Base-by-base conservation (phyloP, 441 rosid species). In the Arabidopsis lyrata region DNA sequence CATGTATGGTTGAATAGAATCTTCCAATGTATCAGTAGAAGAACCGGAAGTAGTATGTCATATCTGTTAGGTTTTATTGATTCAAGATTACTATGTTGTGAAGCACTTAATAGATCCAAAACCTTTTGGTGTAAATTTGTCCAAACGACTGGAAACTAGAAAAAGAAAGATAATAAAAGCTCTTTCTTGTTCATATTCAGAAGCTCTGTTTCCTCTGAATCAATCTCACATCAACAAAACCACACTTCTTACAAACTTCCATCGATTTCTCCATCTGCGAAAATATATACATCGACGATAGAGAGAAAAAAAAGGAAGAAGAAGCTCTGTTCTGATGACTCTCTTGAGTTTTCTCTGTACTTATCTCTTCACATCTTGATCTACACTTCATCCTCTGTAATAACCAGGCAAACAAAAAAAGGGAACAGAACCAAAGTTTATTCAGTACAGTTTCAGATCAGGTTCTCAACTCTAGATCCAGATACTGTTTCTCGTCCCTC, bases 241-340 rank as follows among this genome's bases (percentile, higher is more conserved):
- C 55, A 38, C 36, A 50, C 42, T 32, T 36, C 61, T 48, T 64
- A 57, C 72, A 70, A 63, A 63, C 80, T 70, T 70, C 80, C 34
- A 70, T 49, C 14, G 50, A 66, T 50, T 42, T 71, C 73, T 64
- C 76, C 10, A 70, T 66, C 73, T 65, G 34, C 63, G 67, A 71
- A 77, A 72, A 71, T 71, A 77, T 77, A 45, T 72, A 77, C 79
- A 75, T 75, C 68, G 56, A 32, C n/a, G 68, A 75, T 75, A 34
- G 57, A 75, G 68, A 38, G 11, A 54, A 36, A 59, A 60, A 63
- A 47, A 39, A 34, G 8, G 22, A 67, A 39, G 52, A 41, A 50
- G 38, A 75, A 56, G 71, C 45, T 63, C 5, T 56, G 48, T 45
- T 69, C 52, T 61, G 13, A 41, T 66, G 78, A 8, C 47, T n/a